phyloP scores from a whole-genome alignment of 139 green algal species.

The Penium margaritaceum region DNA sequence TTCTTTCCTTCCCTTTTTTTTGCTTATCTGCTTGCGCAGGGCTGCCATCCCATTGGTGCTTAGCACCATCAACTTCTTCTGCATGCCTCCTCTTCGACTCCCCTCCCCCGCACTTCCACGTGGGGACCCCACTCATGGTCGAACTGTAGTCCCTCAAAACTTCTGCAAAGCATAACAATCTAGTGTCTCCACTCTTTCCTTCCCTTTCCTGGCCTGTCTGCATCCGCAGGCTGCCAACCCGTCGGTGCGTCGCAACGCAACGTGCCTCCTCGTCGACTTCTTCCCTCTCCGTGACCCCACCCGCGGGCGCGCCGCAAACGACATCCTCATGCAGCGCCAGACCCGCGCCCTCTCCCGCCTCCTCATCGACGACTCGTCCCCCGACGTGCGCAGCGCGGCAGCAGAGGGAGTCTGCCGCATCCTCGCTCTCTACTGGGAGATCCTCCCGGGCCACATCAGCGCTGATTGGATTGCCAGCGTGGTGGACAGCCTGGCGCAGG shows the following conservation, averaged over 20 bases:
- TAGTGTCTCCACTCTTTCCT: background rate
- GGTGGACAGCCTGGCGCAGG: conserved; percentile 55
- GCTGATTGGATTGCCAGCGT: conserved; percentile 43
- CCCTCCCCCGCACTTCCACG: background rate
- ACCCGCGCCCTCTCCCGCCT: conserved; percentile 55
- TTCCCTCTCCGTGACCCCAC: conserved; percentile 65
- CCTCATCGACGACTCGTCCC: conserved; percentile 58
- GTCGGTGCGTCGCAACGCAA: conserved; percentile 63
- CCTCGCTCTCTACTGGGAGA: conserved; percentile 73
- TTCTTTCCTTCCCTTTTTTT: too few species aligned
- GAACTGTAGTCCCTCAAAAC: background rate
- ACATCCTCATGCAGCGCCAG: conserved; percentile 54
- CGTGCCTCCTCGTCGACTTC: conserved; percentile 63
- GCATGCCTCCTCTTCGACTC: background rate
- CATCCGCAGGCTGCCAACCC: conserved; percentile 57
- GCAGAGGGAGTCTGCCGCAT: conserved; percentile 52
- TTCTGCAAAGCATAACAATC: background rate
- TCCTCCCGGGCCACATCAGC: conserved; percentile 63
- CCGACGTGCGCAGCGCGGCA: conserved; percentile 58
- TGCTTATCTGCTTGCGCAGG: too few species aligned
- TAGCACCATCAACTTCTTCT: background rate
- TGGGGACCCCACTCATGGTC: background rate
- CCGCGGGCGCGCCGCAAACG: conserved; percentile 51
- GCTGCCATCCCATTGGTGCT: background rate
- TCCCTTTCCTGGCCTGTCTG: background rate